Evolutionary conservation across 768 basidiomycete species (phyloP), one percentile per base, ranked within the genome.

Genomic region (Pluteus cervinus): DNA sequence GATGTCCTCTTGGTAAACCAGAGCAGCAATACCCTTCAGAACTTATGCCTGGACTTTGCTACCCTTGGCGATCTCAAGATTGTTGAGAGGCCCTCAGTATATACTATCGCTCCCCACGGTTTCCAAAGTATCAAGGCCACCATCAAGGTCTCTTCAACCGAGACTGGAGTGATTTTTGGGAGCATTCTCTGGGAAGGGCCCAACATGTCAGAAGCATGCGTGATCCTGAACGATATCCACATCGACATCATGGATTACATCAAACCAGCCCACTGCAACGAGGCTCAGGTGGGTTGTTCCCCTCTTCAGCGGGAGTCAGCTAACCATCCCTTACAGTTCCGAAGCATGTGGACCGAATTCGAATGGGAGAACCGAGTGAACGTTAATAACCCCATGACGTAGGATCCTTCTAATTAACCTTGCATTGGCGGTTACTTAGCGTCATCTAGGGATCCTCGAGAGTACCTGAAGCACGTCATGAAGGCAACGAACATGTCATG

Each of bases 301-400:
- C 20, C 24, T 22, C 25, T 25, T 18, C 37, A 33, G 10, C 36
- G 24, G 10, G 12, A 24, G n/a, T 18, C 24, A 23, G 43, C 24
- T 29, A 7, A 21, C 29, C 7, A 25, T 17, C 3, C 15, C 22
- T 17, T 12, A 29, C 45, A 93, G 86, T 94, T 94, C 79, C 79
- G 94, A 22, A 88, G 79, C 58, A 94, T 94, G 91, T 96, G 94
- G 94, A 99, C 93, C 18, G 96, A 98, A 60, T 99, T 99, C 52
- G 94, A 99, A 60, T 99, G 94, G 94, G 94, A 99, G 73, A 99
- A 99, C 65, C 77, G 93, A 50, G 94, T 98, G 39, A 97, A 97
- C 54, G 88, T 97, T 38, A 82, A 81, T 47, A 86, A 82, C 31
- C 62, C 77, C 16, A 77, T 93, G 60, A 75, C 81, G 85, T 88